Evolutionary conservation across 371 early-diverging fungal genomes (phyloP).

Genomic region (Dichotomocladium elegans): DNA sequence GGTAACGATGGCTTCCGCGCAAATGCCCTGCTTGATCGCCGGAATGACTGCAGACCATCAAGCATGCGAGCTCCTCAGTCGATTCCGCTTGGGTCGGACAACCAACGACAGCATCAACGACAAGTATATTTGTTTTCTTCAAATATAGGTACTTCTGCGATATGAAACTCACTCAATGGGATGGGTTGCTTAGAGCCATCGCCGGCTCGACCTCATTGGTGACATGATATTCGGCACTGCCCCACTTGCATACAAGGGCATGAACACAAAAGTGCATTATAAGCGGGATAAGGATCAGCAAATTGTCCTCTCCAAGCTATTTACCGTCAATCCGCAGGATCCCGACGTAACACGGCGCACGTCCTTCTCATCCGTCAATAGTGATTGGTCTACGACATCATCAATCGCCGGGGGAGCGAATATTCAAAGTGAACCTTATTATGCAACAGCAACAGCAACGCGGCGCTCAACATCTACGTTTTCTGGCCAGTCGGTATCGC

Average conservation of each 20-base stretch:
- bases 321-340: constrained; percentile 51
- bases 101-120: too few relatives aligned
- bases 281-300: constrained; percentile 53
- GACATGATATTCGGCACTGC: constrained; percentile 69
- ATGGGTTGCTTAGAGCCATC: constrained; percentile 24
- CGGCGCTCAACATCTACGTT: constrained; percentile 13
- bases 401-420: constrained; percentile 22
- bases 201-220: constrained; percentile 46
- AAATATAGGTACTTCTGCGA: not conserved
- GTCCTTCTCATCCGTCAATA: constrained; percentile 59
- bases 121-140: not conserved
- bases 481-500: constrained; percentile 8
- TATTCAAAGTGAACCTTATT: too few relatives aligned
- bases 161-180: too few relatives aligned
- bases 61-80: constrained; percentile 31
- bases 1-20: constrained; percentile 1
- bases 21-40: constrained; percentile 12
- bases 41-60: constrained; percentile 26
- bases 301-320: constrained; percentile 59
- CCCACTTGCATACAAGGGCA: constrained; percentile 65
- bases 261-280: constrained; percentile 63
- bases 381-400: constrained; percentile 53
- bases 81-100: too few relatives aligned
- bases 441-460: not conserved
- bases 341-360: constrained; percentile 42